Percentiles rank a stretch among this genome's conserved stretches.
Conservation (phyloP, 352 stramenopile genomes). For the Phytophthora quininea region DNA sequence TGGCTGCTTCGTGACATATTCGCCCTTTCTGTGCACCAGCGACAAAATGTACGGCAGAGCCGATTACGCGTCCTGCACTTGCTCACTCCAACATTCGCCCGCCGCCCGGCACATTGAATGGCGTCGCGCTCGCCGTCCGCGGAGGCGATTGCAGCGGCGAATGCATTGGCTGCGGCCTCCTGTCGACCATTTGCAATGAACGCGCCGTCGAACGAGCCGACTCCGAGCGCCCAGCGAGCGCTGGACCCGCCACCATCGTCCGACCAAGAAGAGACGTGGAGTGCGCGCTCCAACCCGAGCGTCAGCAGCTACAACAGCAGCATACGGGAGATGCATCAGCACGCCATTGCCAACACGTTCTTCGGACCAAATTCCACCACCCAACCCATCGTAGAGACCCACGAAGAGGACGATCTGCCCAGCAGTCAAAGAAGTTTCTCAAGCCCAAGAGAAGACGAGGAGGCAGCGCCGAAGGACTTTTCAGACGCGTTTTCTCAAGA, state of each 20-base stretch:
- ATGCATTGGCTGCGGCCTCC: slow-evolving; percentile 29
- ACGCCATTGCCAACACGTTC: slow-evolving; percentile 40
- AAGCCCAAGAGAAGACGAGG: slow-evolving; percentile 13
- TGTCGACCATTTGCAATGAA: no score
- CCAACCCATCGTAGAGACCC: slow-evolving; percentile 29
- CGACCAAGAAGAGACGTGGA: slow-evolving; percentile 36
- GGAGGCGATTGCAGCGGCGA: slow-evolving; percentile 31
- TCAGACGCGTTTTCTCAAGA: slow-evolving; percentile 22
- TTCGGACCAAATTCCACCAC: slow-evolving; percentile 47
- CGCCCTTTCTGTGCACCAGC: not conserved
- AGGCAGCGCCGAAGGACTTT: slow-evolving; percentile 12
- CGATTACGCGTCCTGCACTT: not conserved
- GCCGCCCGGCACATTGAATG: slow-evolving; percentile 1
- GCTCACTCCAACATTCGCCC: slow-evolving; percentile 18
- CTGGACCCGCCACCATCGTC: slow-evolving; percentile 15
- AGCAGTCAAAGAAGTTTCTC: slow-evolving; percentile 20
- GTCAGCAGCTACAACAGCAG: slow-evolving; percentile 60
- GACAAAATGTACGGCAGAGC: slow-evolving; percentile 1
- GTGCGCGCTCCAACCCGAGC: slow-evolving; percentile 51
- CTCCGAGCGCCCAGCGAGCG: not conserved
- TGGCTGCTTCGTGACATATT: slow-evolving; percentile 7
- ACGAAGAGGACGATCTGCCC: slow-evolving; percentile 17
- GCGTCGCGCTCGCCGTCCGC: slow-evolving; percentile 19
- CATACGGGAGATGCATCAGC: slow-evolving; percentile 43
- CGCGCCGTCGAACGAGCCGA: slow-evolving; percentile 3